Evolutionary conservation across 208 protist genomes (phyloP).

Genomic region (Naegleria gruberi): DNA sequence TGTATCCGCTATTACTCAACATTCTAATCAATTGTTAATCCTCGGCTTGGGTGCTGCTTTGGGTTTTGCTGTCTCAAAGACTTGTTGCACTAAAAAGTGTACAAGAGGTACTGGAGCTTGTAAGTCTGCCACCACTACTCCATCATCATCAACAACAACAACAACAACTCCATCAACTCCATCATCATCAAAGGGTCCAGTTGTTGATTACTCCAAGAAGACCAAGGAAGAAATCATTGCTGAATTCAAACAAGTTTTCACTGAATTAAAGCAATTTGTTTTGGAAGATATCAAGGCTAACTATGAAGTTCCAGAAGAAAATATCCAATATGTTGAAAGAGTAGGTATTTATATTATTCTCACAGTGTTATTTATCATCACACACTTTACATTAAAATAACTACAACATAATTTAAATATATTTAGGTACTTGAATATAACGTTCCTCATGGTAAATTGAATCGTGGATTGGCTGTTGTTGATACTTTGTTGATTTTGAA

Average conservation of each 20-base stretch:
- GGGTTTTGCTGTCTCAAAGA: too few species aligned
- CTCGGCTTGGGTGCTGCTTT: too few species aligned
- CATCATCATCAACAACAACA: too few species aligned
- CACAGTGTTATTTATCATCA: too few species aligned
- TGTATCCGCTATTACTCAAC: too few species aligned
- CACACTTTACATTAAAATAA: neutral
- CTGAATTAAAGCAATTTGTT: neutral
- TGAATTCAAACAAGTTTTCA: neutral
- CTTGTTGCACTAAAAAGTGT: too few species aligned
- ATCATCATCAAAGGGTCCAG: neutral
- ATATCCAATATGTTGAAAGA: neutral
- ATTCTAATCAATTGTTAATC: too few species aligned
- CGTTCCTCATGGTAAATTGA: conserved; percentile 74
- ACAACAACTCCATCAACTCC: neutral
- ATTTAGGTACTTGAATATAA: conserved; percentile 66
- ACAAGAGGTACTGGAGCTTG: too few species aligned
- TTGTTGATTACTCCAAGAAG: neutral
- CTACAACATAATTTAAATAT: neutral
- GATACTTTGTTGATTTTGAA: conserved; percentile 42
- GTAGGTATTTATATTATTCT: too few species aligned
- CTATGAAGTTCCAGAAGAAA: neutral
- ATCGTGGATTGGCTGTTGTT: conserved; percentile 68
- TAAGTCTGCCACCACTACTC: too few species aligned
- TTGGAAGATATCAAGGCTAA: conserved; percentile 1
- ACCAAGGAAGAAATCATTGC: neutral